Conservation (phyloP, 139 green algal genomes). For the Bryopsis sp. region DNA sequence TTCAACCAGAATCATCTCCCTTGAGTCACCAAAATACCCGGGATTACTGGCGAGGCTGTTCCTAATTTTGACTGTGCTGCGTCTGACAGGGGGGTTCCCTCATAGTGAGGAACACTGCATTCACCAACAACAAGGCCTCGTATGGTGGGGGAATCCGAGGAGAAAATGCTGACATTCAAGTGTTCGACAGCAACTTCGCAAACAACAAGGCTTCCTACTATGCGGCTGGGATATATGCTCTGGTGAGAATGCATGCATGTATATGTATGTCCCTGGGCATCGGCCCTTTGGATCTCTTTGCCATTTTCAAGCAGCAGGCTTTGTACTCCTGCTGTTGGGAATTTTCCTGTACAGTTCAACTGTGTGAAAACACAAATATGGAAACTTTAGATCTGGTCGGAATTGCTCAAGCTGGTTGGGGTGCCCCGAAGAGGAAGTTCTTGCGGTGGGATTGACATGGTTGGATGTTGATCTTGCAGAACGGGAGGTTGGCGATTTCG, state of each 20-base stretch:
- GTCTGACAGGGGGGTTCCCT: not conserved
- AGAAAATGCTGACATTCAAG: not conserved
- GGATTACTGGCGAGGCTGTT: not conserved
- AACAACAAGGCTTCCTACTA: slow-evolving; percentile 14
- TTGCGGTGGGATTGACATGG: not conserved
- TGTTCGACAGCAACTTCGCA: not conserved
- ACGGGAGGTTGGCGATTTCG: not conserved
- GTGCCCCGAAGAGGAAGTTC: too few species aligned
- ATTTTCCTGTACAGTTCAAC: too few species aligned
- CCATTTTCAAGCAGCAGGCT: too few species aligned
- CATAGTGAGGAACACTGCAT: not conserved
- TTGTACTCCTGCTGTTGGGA: too few species aligned
- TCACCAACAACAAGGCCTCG: slow-evolving; percentile 14
- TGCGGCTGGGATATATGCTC: slow-evolving; percentile 1
- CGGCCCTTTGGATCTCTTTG: too few species aligned
- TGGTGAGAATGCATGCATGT: not conserved
- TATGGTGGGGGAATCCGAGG: slow-evolving; percentile 14
- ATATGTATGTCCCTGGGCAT: too few species aligned
- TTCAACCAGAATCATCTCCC: too few species aligned
- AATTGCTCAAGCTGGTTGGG: too few species aligned
- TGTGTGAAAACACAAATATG: too few species aligned
- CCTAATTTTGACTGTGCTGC: not conserved
- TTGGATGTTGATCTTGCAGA: not conserved
- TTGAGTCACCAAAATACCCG: too few species aligned
- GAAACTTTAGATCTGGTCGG: too few species aligned